A percentile compares a stretch with the other conserved stretches of the same genome.
phyloP scores from a whole-genome alignment of 1,284 basidiomycete genomes.

The Cutaneotrichosporon sp. region DNA sequence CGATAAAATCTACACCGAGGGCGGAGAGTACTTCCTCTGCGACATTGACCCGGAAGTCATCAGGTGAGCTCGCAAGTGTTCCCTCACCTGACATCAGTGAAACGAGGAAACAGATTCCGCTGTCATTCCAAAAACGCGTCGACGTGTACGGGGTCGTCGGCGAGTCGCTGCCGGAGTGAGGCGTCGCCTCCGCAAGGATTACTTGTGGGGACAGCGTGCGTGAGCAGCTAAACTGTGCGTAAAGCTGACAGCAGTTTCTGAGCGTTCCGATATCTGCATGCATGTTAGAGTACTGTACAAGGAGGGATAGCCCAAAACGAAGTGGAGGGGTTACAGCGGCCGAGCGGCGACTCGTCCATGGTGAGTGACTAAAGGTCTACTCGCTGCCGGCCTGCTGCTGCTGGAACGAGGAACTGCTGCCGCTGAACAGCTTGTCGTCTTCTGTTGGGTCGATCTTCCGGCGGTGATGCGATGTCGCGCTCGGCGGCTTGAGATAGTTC shows the following conservation, averaged over 20 bases:
- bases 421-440: conserved; percentile 48
- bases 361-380: no score
- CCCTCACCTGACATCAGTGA: conserved; percentile 16
- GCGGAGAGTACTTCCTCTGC: conserved; percentile 36
- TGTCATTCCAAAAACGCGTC: conserved; percentile 38
- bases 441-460: conserved; percentile 44
- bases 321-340: background rate
- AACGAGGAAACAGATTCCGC: conserved; percentile 37
- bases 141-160: conserved; percentile 35
- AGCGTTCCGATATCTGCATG: no score
- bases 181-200: no score
- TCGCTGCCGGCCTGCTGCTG: conserved; percentile 10
- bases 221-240: no score
- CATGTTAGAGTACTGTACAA: no score
- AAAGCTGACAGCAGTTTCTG: no score
- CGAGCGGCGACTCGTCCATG: no score
- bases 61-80: conserved; percentile 18
- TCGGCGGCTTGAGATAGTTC: conserved; percentile 48
- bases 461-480: conserved; percentile 20
- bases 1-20: conserved; percentile 22
- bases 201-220: no score
- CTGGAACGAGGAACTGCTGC: conserved; percentile 44
- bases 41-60: conserved; percentile 26
- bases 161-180: background rate
- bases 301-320: no score